Conservation (phyloP, 2,329 filamentous ascomycete genomes). For the Ophiosphaerella korrae region DNA sequence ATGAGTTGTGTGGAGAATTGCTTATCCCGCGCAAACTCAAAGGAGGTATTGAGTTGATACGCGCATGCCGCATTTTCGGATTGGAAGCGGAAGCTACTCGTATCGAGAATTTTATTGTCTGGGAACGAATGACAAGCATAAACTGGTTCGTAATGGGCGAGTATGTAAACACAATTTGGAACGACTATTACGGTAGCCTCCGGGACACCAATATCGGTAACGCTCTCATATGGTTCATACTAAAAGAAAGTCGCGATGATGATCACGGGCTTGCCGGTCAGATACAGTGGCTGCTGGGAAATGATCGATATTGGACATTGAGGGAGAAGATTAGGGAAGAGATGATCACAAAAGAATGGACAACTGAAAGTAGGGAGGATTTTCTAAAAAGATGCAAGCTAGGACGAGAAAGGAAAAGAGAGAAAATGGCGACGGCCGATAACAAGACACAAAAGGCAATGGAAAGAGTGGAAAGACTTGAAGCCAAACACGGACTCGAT, state of each 20-base stretch:
- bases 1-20: background rate
- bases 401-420: background rate
- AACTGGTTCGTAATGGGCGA: background rate
- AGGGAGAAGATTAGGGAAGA: constrained; percentile 3
- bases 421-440: background rate
- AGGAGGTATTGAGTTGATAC: constrained; percentile 4
- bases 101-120: background rate
- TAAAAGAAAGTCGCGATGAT: background rate
- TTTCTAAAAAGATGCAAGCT: background rate
- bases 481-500: too few relatives aligned
- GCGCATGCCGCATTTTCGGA: constrained; percentile 4
- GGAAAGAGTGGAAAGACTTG: too few relatives aligned
- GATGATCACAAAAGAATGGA: constrained; percentile 3
- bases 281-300: constrained; percentile 6
- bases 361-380: background rate
- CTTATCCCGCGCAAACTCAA: constrained; percentile 4
- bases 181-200: background rate
- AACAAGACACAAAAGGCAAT: too few relatives aligned
- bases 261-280: constrained; percentile 4
- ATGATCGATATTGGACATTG: constrained; percentile 2
- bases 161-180: constrained; percentile 8
- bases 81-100: constrained; percentile 4
- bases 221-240: constrained; percentile 4
- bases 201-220: constrained; percentile 3
- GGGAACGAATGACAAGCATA: background rate